These are phyloP conservation scores for Marchantia paleacea DNA, from an alignment of 225 moss, liverwort and hornwort species.

Conservation along the genomic window DNA sequence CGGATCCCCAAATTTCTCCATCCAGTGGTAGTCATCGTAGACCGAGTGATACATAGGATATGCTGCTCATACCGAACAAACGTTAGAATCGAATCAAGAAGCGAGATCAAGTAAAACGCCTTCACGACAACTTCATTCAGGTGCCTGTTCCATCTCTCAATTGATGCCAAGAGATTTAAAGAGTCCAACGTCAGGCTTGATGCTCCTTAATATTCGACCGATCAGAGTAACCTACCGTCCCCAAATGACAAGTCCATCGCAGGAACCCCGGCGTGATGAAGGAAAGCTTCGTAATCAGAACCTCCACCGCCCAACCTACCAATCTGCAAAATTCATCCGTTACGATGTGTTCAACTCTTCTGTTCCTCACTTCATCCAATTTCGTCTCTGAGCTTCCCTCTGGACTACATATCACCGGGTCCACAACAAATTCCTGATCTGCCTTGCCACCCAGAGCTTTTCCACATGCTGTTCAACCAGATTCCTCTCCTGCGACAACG, in stretches of 20 bases:
- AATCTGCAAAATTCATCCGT: slow-evolving; percentile 41
- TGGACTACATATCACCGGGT: neutral
- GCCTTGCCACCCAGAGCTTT: no score
- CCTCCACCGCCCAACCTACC: slow-evolving; percentile 71
- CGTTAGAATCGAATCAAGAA: neutral
- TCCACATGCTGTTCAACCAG: neutral
- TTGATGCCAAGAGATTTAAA: neutral
- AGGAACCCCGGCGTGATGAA: slow-evolving; percentile 85
- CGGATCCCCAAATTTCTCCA: slow-evolving; percentile 85
- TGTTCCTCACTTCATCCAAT: neutral
- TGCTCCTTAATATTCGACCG: neutral
- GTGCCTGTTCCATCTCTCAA: neutral
- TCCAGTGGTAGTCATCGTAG: slow-evolving; percentile 81
- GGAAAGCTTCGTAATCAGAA: slow-evolving; percentile 73
- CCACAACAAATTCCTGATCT: neutral
- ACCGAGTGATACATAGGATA: slow-evolving; percentile 78
- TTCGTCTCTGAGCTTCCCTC: neutral
- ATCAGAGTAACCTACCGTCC: slow-evolving; percentile 47
- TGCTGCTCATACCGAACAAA: slow-evolving; percentile 33
- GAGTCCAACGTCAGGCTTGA: neutral
- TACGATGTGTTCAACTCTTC: neutral
- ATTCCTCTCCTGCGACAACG: neutral
- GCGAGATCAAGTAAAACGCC: neutral
- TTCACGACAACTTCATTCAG: neutral
- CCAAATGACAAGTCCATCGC: slow-evolving; percentile 60